phyloP scores from a whole-genome alignment of 1,139 yeast species.

The Sugiyamaella castrensis region DNA sequence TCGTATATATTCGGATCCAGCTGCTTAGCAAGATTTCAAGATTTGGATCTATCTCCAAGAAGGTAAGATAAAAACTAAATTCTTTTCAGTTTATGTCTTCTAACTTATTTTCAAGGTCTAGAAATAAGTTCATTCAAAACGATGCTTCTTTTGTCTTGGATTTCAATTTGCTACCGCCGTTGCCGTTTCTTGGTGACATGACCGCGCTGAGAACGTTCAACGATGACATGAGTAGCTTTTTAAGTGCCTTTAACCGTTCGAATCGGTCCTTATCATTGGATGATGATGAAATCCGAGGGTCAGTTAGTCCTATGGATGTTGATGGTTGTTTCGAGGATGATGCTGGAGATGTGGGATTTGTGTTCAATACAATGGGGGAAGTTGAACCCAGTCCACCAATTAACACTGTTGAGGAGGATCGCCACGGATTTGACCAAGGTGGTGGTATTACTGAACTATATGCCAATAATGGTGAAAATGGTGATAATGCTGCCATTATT shows the following conservation, averaged over 20 bases:
- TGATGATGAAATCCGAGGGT: not conserved
- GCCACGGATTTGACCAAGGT: not conserved
- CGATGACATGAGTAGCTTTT: not conserved
- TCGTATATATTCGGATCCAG: no score
- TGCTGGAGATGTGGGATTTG: slow-evolving; percentile 8
- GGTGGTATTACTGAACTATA: not conserved
- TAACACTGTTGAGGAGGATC: not conserved
- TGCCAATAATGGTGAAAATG: not conserved
- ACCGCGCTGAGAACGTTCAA: not conserved
- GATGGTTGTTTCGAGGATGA: slow-evolving; percentile 4
- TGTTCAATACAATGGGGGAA: slow-evolving; percentile 12
- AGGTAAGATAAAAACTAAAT: no score
- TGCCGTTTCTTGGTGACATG: slow-evolving; percentile 3
- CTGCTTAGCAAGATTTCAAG: no score
- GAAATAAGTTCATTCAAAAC: no score
- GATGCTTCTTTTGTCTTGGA: slow-evolving; percentile 1
- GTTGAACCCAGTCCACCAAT: not conserved
- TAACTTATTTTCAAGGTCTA: no score
- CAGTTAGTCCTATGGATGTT: not conserved
- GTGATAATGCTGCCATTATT: not conserved
- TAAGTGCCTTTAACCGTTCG: not conserved
- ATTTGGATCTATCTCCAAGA: no score
- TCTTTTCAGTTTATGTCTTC: no score
- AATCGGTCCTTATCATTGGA: not conserved
- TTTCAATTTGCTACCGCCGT: slow-evolving; percentile 14